Percentiles rank a stretch among this genome's conserved stretches.
Conservation (phyloP, 306 rosid species). For the Rubus idaeus region DNA sequence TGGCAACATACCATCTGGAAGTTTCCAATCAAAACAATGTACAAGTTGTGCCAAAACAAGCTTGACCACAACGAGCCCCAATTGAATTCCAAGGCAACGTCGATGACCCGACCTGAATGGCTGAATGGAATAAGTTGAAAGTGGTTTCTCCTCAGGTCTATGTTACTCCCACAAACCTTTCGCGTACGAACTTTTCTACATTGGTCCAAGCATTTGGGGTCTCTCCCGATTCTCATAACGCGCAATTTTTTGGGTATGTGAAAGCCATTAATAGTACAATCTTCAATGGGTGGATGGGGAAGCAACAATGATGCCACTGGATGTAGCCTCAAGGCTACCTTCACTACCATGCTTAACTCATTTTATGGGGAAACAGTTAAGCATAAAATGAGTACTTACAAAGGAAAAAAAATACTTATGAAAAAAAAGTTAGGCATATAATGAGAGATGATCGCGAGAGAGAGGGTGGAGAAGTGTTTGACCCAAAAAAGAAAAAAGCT, state of each 20-base stretch:
- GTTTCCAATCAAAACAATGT: not conserved
- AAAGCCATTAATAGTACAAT: not conserved
- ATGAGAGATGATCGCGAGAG: too few species aligned
- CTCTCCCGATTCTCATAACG: constrained; percentile 32
- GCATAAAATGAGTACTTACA: too few species aligned
- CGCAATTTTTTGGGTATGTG: not conserved
- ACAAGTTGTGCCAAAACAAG: not conserved
- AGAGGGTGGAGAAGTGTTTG: too few species aligned
- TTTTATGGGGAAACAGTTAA: too few species aligned
- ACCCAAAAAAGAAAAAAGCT: too few species aligned
- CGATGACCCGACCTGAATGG: not conserved
- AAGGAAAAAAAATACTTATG: too few species aligned
- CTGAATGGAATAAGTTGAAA: not conserved
- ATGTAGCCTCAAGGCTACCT: not conserved
- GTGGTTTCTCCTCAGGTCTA: not conserved
- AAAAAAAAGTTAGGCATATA: too few species aligned
- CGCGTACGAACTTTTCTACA: constrained; percentile 3
- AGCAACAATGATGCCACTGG: not conserved
- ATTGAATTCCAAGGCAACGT: not conserved
- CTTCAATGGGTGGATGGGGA: not conserved
- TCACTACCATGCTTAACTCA: not conserved
- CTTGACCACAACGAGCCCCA: not conserved
- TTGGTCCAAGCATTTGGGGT: constrained; percentile 29
- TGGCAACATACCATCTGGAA: not conserved
- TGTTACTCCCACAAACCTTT: not conserved